phyloP scores from a whole-genome alignment of 2,329 filamentous ascomycete species.

The Diaporthe vaccinii region DNA sequence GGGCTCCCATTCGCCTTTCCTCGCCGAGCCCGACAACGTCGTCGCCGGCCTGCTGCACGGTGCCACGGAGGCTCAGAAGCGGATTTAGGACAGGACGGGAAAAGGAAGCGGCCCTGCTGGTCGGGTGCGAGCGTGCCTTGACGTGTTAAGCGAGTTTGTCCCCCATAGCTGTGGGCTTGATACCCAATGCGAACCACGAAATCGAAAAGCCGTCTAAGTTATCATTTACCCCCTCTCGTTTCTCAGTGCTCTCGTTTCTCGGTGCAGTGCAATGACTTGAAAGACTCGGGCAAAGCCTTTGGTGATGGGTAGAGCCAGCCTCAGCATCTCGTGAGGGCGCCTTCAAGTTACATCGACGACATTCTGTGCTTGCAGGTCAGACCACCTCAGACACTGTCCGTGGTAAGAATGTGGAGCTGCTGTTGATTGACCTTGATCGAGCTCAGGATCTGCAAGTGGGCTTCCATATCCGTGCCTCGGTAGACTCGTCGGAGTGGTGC shows the following conservation, averaged over 20 bases:
- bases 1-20: conserved; percentile 43
- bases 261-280: not conserved
- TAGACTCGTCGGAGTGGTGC: not conserved
- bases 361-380: not conserved
- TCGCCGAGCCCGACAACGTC: conserved; percentile 40
- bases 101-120: not conserved
- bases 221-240: not conserved
- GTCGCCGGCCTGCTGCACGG: conserved; percentile 36
- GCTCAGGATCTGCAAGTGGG: not conserved
- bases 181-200: conserved; percentile 16
- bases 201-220: not conserved
- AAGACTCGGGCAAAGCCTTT: not conserved
- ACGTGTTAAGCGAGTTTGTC: conserved; percentile 18
- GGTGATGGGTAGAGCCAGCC: not conserved
- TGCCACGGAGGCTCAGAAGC: conserved; percentile 34
- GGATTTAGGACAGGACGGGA: not conserved
- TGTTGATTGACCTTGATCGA: not conserved
- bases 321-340: not conserved
- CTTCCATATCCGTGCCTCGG: not conserved
- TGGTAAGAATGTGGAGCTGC: not conserved
- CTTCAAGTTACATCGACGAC: not conserved
- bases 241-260: too few species aligned
- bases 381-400: not conserved
- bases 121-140: not conserved
- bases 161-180: conserved; percentile 3